phyloP scores from a whole-genome alignment of 176 grass and related monocot species.

The Pharus latifolius region DNA sequence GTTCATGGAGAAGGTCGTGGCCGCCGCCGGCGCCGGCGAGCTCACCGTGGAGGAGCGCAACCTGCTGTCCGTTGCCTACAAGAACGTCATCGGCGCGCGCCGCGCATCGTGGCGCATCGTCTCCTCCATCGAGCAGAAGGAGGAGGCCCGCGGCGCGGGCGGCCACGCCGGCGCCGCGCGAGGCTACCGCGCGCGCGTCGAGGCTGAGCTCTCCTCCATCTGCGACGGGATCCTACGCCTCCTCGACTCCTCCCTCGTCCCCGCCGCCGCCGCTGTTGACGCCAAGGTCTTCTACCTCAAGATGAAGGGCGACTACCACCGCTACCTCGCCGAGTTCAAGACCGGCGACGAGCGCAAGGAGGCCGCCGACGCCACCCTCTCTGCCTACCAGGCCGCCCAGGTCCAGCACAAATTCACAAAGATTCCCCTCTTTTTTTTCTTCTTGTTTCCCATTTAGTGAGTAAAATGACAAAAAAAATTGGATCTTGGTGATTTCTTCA shows the following conservation, averaged over 20 bases:
- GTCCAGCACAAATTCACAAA: background rate
- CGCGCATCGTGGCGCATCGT: constrained; percentile 95
- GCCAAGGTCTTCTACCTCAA: constrained; percentile 97
- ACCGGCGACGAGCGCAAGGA: constrained; percentile 70
- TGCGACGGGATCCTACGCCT: constrained; percentile 85
- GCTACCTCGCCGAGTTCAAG: constrained; percentile 96
- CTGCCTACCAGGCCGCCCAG: constrained; percentile 87
- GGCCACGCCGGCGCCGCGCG: constrained; percentile 52
- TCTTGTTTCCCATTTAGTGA: background rate
- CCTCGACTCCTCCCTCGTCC: constrained; percentile 66
- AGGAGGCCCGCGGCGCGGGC: constrained; percentile 60
- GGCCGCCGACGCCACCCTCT: constrained; percentile 67
- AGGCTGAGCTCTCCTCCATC: constrained; percentile 75
- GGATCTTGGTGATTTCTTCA: constrained; percentile 30
- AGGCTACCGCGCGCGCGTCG: constrained; percentile 62
- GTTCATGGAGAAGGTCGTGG: constrained; percentile 95
- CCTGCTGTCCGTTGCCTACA: constrained; percentile 95
- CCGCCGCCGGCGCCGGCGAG: constrained; percentile 31
- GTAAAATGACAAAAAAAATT: background rate
- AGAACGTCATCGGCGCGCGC: constrained; percentile 94
- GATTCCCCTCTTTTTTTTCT: background rate
- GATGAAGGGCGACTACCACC: constrained; percentile 98
- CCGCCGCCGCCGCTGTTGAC: constrained; percentile 41
- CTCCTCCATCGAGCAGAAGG: constrained; percentile 98
- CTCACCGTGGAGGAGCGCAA: constrained; percentile 96